Evolutionary conservation across 2,329 filamentous ascomycete species (phyloP).

Genomic region (Colletotrichum noveboracense): DNA sequence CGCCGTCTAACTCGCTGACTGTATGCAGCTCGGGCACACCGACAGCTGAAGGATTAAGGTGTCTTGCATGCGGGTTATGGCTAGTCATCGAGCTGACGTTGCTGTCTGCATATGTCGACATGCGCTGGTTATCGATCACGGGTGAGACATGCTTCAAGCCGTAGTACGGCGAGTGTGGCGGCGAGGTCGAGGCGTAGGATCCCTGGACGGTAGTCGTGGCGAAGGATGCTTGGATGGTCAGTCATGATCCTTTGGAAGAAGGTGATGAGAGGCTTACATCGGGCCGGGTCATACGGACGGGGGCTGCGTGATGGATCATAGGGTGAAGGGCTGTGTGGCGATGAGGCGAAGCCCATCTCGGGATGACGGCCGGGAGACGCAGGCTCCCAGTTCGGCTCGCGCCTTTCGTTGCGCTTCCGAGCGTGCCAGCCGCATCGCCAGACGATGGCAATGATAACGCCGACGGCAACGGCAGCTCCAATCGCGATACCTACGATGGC

Average conservation of each 20-base stretch:
- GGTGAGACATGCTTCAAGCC: not conserved
- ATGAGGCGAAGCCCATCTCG: conserved; percentile 7
- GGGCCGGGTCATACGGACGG: not conserved
- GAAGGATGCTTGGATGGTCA: not conserved
- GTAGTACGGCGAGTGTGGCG: conserved; percentile 12
- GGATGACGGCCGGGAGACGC: not conserved
- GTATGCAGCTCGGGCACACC: not conserved
- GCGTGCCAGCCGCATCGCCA: conserved; percentile 19
- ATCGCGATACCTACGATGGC: conserved; percentile 26
- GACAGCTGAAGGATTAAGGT: not conserved
- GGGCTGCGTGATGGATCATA: not conserved
- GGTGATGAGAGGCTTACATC: not conserved
- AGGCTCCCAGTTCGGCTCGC: conserved; percentile 11
- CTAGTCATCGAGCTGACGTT: conserved; percentile 9
- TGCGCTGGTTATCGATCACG: not conserved
- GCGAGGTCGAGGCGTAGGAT: not conserved
- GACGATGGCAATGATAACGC: conserved; percentile 4
- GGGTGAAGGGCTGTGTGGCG: not conserved
- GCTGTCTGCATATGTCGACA: not conserved
- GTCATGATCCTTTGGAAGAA: not conserved
- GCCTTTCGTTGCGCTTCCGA: conserved; percentile 18
- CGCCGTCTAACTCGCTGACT: conserved; percentile 9
- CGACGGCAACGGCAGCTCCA: conserved; percentile 16
- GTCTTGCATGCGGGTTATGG: not conserved
- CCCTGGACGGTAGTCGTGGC: not conserved